phyloP scores from a whole-genome alignment of 352 stramenopile genomes.

The Aphanomyces cochlioides region DNA sequence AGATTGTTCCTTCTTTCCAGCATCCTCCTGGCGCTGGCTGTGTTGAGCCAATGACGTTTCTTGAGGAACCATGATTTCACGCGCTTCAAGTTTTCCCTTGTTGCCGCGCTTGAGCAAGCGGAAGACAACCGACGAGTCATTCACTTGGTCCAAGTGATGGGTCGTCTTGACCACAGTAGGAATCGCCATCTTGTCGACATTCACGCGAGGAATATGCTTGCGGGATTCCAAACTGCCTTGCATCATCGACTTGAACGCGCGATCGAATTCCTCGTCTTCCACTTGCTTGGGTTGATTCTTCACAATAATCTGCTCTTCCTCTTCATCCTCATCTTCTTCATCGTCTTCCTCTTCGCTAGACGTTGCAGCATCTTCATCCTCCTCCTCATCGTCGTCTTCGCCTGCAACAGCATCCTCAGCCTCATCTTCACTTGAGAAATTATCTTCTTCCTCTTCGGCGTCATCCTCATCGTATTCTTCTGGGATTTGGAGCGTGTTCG shows the following conservation, averaged over 20 bases:
- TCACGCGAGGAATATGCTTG: slow-evolving; percentile 61
- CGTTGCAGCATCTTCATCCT: slow-evolving; percentile 54
- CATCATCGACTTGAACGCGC: slow-evolving; percentile 86
- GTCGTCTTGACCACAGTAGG: slow-evolving; percentile 71
- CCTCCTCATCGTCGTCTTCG: slow-evolving; percentile 63
- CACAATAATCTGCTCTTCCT: slow-evolving; percentile 88
- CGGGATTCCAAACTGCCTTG: slow-evolving; percentile 54
- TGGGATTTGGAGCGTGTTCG: slow-evolving; percentile 34
- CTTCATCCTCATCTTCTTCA: slow-evolving; percentile 60
- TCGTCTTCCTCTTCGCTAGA: slow-evolving; percentile 49
- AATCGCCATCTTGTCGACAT: slow-evolving; percentile 87
- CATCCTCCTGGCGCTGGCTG: slow-evolving; percentile 81
- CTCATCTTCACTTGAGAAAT: slow-evolving; percentile 41
- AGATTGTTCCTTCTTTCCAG: slow-evolving; percentile 81
- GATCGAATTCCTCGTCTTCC: slow-evolving; percentile 86
- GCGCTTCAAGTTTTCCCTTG: slow-evolving; percentile 95
- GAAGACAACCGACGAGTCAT: slow-evolving; percentile 66
- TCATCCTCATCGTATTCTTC: slow-evolving; percentile 45
- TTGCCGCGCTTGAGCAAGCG: slow-evolving; percentile 95
- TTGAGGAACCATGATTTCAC: slow-evolving; percentile 89
- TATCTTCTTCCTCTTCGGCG: slow-evolving; percentile 35
- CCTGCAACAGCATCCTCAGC: slow-evolving; percentile 47
- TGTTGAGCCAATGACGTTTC: slow-evolving; percentile 91
- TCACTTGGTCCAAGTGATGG: slow-evolving; percentile 20
- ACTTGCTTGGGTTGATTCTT: slow-evolving; percentile 65